Evolutionary conservation across 306 rosid species (phyloP).

Genomic region (Malus fusca): DNA sequence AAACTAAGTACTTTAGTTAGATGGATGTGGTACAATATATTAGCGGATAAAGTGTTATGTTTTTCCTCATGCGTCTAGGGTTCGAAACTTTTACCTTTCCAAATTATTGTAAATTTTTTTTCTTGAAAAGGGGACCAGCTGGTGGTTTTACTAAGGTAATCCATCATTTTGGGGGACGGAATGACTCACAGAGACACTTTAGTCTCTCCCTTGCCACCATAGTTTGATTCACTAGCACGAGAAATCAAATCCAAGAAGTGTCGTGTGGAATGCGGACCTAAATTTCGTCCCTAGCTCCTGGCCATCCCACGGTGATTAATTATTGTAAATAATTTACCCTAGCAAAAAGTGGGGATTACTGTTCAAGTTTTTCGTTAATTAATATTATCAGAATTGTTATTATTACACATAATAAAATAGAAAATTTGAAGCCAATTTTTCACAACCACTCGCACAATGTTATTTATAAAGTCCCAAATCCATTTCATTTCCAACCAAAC

Average conservation of each 20-base stretch:
- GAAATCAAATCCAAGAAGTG: fast-evolving
- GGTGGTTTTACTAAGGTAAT: fast-evolving
- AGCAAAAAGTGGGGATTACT: not conserved
- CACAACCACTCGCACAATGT: not conserved
- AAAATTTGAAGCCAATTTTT: not conserved
- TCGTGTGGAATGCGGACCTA: too few relatives aligned
- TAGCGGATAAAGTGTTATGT: too few relatives aligned
- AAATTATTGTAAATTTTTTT: too few relatives aligned
- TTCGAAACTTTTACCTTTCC: too few relatives aligned
- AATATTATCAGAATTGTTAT: not conserved
- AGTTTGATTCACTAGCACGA: fast-evolving
- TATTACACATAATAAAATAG: too few relatives aligned
- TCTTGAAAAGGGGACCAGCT: too few relatives aligned
- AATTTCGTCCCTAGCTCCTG: fast-evolving
- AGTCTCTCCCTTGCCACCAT: fast-evolving
- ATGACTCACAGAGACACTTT: too few relatives aligned
- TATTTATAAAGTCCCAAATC: not conserved
- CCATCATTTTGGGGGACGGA: fast-evolving
- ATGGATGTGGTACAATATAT: too few relatives aligned
- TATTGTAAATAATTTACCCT: not conserved
- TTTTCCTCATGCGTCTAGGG: too few relatives aligned
- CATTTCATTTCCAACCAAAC: constrained; percentile 12
- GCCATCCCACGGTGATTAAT: too few relatives aligned
- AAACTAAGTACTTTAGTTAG: too few relatives aligned
- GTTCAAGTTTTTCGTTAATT: not conserved